Base-by-base conservation (phyloP, 78 protist genomes). In the Dictyostelium purpureum region DNA sequence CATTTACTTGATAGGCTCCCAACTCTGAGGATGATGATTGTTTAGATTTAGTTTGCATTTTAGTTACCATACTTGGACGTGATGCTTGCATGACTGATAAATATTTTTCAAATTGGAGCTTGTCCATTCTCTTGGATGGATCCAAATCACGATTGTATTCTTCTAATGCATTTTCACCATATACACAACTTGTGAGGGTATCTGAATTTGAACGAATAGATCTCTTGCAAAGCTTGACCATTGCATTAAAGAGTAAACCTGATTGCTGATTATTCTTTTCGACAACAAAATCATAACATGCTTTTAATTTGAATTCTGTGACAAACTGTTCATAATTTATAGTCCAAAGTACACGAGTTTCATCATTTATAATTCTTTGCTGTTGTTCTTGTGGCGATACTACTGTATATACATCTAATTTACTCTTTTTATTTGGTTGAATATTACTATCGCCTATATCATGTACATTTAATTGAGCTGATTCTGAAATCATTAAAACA, bases 321-420 rank as follows among this genome's bases (percentile, higher is more conserved):
- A 88, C 52, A 35, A 88, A 88, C 43, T 88, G 94, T 18, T 67
- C 87, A 54, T 88, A 88, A n/a, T 88, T 88, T 3, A 88, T 51
- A 12, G 63, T 57, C 94, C 94, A 88, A 4, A 77, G 38, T 28
- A 70, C 69, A 24, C 47, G 57, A 24, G 57, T 61, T 12, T 88
- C 94, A 26, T 88, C 94, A 33, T 52, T 45, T 0, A 42, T 26
- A 19, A 33, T 6, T 10, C 7, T n/a, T 26, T 82, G 79, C 43
- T 85, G 40, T 28, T 85, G 83, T 40, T 57, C 56, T 28, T 45
- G 70, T 10, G 26, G 40, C 28, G 75, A 16, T n/a, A 21, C 1
- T 18, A 6, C 26, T 67, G 67, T 67, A 69, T 18, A 52, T 45
- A 10, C 3, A 7, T 56, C 70, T 19, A 51, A 65, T 26, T 66